phyloP scores from a whole-genome alignment of 208 protist genomes.

The Novymonas esmeraldas region DNA sequence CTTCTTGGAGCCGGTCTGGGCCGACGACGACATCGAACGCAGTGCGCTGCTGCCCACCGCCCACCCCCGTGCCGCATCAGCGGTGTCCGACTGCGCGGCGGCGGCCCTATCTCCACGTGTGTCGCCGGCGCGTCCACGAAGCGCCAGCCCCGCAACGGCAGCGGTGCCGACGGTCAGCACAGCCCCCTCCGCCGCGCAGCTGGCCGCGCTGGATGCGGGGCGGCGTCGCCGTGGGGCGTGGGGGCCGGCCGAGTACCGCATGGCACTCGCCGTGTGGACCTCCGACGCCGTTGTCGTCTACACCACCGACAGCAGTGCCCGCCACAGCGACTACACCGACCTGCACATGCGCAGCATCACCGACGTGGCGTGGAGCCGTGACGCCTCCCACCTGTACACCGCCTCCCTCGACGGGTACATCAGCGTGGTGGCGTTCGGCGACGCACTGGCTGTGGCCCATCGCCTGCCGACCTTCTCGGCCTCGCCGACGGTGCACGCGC shows the following conservation, averaged over 20 bases:
- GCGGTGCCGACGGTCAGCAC: not conserved
- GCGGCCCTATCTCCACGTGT: not conserved
- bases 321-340: conserved; percentile 89
- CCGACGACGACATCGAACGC: conserved; percentile 16
- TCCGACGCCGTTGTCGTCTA: conserved; percentile 85
- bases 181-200: not conserved
- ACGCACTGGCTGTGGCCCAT: conserved; percentile 52
- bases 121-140: not conserved
- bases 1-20: conserved; percentile 60
- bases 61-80: not conserved
- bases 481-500: conserved; percentile 37
- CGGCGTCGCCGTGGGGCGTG: conserved; percentile 45
- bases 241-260: conserved; percentile 82
- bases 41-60: conserved; percentile 8
- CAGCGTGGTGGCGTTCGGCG: conserved; percentile 69
- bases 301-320: conserved; percentile 78
- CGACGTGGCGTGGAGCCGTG: conserved; percentile 77
- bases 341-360: conserved; percentile 90
- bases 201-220: conserved; percentile 4
- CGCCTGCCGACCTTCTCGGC: conserved; percentile 65
- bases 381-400: conserved; percentile 69
- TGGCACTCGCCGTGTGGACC: conserved; percentile 87
- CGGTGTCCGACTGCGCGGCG: not conserved
- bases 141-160: conserved; percentile 8
- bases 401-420: conserved; percentile 87